phyloP scores from a whole-genome alignment of 2,329 filamentous ascomycete genomes.

The Colletotrichum simmondsii region DNA sequence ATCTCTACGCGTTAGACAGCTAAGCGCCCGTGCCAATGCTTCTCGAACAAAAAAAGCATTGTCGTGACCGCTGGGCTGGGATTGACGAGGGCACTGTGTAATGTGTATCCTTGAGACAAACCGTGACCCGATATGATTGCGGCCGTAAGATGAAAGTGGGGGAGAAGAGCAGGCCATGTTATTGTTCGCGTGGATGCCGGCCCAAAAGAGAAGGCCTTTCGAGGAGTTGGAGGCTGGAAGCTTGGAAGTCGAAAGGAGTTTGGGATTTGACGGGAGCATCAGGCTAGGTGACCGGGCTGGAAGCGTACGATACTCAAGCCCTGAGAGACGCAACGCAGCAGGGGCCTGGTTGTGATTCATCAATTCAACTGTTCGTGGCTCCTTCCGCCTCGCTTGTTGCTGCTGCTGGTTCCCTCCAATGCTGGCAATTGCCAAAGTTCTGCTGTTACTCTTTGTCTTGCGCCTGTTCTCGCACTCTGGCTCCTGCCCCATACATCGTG shows the following conservation, averaged over 20 bases:
- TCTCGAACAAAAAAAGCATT: slow-evolving; percentile 28
- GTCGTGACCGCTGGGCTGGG: slow-evolving; percentile 10
- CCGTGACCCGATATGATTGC: not conserved
- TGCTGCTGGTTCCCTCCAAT: not conserved
- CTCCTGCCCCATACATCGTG: not conserved
- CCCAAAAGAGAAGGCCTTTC: slow-evolving; percentile 8
- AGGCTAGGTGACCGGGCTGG: not conserved
- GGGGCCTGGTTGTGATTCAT: not conserved
- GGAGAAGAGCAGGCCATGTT: not conserved
- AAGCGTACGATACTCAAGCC: not conserved
- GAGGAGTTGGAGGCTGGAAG: too few relatives aligned
- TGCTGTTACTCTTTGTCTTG: not conserved
- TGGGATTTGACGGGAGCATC: not conserved
- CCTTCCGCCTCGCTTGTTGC: not conserved
- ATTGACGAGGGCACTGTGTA: not conserved
- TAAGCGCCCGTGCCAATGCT: slow-evolving; percentile 13
- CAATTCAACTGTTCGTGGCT: not conserved
- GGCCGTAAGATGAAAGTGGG: slow-evolving; percentile 28
- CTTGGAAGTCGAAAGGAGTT: not conserved
- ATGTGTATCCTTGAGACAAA: not conserved
- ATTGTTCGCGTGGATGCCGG: not conserved
- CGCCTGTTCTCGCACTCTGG: not conserved
- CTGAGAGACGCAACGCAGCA: not conserved
- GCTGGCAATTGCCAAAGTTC: not conserved
- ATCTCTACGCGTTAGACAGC: not conserved